A percentile compares a stretch with the other conserved stretches of the same genome.
phyloP scores from a whole-genome alignment of 176 grass and related monocot genomes.

The Luzula sylvatica region DNA sequence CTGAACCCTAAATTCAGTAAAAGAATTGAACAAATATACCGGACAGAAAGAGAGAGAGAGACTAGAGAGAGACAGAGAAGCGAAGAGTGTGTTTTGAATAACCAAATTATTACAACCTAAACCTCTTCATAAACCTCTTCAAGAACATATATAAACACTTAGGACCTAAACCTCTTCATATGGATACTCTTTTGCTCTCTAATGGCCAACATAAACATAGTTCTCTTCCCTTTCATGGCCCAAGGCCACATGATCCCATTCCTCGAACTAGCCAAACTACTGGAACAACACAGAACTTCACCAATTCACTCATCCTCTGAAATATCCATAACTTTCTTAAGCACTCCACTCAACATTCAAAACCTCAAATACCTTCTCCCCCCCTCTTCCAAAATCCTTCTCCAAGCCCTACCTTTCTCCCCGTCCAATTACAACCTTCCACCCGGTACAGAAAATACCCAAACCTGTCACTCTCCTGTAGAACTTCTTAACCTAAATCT shows the following conservation, averaged over 20 bases:
- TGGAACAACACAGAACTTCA: neutral
- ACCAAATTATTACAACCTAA: too few relatives aligned
- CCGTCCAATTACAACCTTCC: slow-evolving; percentile 22
- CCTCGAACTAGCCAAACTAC: slow-evolving; percentile 23
- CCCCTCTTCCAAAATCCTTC: slow-evolving; percentile 23
- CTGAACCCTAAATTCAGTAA: too few relatives aligned
- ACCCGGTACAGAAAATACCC: slow-evolving; percentile 4
- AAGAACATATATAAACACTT: too few relatives aligned
- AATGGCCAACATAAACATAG: slow-evolving; percentile 9
- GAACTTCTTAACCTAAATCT: neutral
- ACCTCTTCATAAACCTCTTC: too few relatives aligned
- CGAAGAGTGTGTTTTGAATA: too few relatives aligned
- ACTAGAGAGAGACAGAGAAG: too few relatives aligned
- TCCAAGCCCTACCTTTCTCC: slow-evolving; percentile 24
- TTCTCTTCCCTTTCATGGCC: slow-evolving; percentile 44
- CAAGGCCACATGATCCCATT: slow-evolving; percentile 59
- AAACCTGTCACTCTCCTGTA: neutral
- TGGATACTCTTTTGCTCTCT: too few relatives aligned
- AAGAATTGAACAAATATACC: too few relatives aligned
- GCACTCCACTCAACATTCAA: slow-evolving; percentile 23
- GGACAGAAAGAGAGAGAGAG: too few relatives aligned
- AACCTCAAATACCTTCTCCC: slow-evolving; percentile 14
- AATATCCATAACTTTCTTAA: slow-evolving; percentile 27
- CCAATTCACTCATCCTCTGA: neutral
- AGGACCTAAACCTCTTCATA: too few relatives aligned